These are phyloP conservation scores for Xylaria bambusicola DNA, from an alignment of 495 filamentous ascomycete genomes.

Conservation along the genomic window DNA sequence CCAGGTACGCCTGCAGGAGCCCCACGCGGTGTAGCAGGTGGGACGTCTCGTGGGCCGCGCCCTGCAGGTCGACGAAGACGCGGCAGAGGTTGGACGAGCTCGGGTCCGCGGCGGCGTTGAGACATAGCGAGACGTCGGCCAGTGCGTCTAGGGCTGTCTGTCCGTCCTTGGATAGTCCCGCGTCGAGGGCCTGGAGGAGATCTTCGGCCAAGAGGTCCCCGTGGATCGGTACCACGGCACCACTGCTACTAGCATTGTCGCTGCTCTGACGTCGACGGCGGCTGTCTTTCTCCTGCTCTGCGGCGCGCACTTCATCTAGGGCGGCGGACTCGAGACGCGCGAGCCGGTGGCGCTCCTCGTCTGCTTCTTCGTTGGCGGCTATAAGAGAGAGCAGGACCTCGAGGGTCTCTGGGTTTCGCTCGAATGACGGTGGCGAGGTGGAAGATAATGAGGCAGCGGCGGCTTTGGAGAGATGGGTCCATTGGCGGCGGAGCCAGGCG, in stretches of 20 bases:
- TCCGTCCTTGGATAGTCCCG: slow-evolving; percentile 47
- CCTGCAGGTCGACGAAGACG: slow-evolving; percentile 41
- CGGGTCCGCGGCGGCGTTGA: slow-evolving; percentile 34
- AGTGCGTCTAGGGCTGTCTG: slow-evolving; percentile 44
- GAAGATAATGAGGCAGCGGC: slow-evolving; percentile 39
- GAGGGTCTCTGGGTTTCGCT: slow-evolving; percentile 83
- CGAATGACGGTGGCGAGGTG: slow-evolving; percentile 61
- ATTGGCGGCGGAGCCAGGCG: slow-evolving; percentile 73
- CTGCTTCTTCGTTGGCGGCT: slow-evolving; percentile 75
- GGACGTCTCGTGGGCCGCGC: slow-evolving; percentile 39
- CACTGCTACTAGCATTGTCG: slow-evolving; percentile 28
- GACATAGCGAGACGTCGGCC: slow-evolving; percentile 37
- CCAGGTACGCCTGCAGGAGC: slow-evolving; percentile 44
- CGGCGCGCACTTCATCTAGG: slow-evolving; percentile 52
- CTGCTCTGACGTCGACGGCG: slow-evolving; percentile 3
- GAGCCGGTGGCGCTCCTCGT: slow-evolving; percentile 68
- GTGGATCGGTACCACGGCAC: neutral
- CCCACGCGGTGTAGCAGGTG: slow-evolving; percentile 45
- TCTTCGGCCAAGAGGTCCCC: slow-evolving; percentile 22
- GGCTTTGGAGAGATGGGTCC: slow-evolving; percentile 31
- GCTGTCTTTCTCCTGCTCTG: slow-evolving; percentile 39
- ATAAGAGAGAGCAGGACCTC: slow-evolving; percentile 74
- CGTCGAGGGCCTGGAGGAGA: slow-evolving; percentile 38
- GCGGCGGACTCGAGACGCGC: slow-evolving; percentile 61
- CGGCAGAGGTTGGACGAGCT: slow-evolving; percentile 30